Base-by-base conservation (phyloP, 2,329 filamentous ascomycete species). In the Cladophialophora immunda region DNA sequence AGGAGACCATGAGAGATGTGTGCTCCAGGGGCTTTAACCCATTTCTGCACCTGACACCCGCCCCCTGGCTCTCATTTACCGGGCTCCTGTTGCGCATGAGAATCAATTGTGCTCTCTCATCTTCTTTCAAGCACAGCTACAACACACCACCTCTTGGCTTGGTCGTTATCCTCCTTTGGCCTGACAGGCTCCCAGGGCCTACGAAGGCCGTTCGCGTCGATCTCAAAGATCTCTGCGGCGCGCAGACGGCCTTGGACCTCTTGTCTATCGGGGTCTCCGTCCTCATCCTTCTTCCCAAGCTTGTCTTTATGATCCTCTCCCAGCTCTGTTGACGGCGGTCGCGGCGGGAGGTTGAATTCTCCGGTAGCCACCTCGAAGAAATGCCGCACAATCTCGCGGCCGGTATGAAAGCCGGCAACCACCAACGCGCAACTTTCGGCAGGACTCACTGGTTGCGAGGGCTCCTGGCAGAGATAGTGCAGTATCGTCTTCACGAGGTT, bases 341-440 rank as follows among this genome's bases (percentile, higher is more conserved):
- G 17, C n/a, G 34, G 32, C 17, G 17, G 34, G 15, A 56, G n/a
- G 4, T 19, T 19, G 50, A 41, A 64, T n/a, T 69, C 64, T 13
- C 67, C 64, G 0, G 67, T 72, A 1, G 75, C 80, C 19, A 75
- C 77, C 58, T 86, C 81, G 70, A 89, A 88, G 76, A 89, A 89
- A 1, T 77, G 75, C 5, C 83, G 84, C 29, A 89, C 76, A 70
- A 84, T 85, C 11, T 80, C 79, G 13, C 86, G 79, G 0, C 86
- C 87, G 0, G 86, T 89, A 68, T 89, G 87, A 68, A 89, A 88
- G 0, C 85, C 85, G 1, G 85, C 84, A 47, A 87, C 82, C 2
- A 86, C 81, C 71, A 84, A 82, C n/a, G 86, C 77, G 36, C 70
- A 73, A 54, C 29, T 38, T n/a, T 32, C 54, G 38, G 9, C 9